Evolutionary conservation across 176 grass and related monocot genomes (phyloP).

Genomic region (Avena atlantica): DNA sequence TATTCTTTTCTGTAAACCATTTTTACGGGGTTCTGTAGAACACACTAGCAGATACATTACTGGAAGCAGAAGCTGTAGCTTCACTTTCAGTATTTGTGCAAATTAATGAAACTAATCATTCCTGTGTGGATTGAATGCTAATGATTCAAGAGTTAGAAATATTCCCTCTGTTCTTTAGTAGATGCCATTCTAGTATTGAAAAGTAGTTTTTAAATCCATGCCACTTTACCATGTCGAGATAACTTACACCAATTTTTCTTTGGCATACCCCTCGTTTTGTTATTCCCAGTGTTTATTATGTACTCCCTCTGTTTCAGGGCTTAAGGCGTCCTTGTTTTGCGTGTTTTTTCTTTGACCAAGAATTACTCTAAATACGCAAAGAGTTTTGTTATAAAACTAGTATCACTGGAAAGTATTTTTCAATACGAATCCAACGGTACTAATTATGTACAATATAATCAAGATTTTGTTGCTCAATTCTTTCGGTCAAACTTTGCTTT

Average conservation of each 20-base stretch:
- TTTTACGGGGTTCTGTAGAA: background rate
- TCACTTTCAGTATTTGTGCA: background rate
- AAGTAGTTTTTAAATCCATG: conserved; percentile 9
- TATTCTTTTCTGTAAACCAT: background rate
- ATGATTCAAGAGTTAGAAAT: background rate
- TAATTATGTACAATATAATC: too few species aligned
- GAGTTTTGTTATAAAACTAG: too few species aligned
- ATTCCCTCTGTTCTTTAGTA: background rate
- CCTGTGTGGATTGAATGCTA: conserved; percentile 9
- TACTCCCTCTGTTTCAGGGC: background rate
- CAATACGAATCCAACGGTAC: too few species aligned
- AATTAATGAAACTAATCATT: background rate
- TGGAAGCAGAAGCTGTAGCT: conserved; percentile 21
- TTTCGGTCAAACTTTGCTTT: too few species aligned
- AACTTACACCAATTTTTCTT: background rate
- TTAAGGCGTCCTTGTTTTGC: too few species aligned
- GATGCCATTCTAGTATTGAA: background rate
- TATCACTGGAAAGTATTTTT: too few species aligned
- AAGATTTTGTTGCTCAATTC: too few species aligned
- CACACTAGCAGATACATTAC: conserved; percentile 9
- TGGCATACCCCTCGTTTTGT: background rate
- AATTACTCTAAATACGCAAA: too few species aligned
- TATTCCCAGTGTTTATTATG: background rate
- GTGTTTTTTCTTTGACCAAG: too few species aligned
- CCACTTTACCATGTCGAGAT: background rate